phyloP scores from a whole-genome alignment of 192 early-diverging fungal genomes.

The Radiomyces spectabilis region DNA sequence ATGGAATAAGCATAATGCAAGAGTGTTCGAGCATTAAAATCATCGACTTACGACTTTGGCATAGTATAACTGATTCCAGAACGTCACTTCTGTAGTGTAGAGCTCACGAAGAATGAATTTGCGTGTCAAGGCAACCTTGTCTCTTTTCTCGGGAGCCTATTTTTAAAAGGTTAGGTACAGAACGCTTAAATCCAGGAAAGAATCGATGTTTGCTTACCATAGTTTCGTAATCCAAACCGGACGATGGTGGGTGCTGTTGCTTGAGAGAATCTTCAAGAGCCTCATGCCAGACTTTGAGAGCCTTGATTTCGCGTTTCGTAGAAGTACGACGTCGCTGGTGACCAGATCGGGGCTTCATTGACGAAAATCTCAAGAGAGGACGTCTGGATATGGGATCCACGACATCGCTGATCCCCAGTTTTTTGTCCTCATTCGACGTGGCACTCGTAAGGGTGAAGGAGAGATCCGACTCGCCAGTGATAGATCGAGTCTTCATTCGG shows the following conservation, averaged over 20 bases:
- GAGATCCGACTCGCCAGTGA: no score
- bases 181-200: background rate
- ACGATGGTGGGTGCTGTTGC: background rate
- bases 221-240: background rate
- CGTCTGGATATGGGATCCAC: no score
- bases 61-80: constrained; percentile 37
- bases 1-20: no score
- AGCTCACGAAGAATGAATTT: constrained; percentile 23
- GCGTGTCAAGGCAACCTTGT: constrained; percentile 2
- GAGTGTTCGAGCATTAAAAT: no score
- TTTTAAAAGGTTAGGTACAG: background rate
- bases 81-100: constrained; percentile 24
- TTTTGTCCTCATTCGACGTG: no score
- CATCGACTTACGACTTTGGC: constrained; percentile 18
- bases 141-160: constrained; percentile 3
- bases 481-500: no score
- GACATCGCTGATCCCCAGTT: no score
- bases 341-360: background rate
- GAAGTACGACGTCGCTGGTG: background rate
- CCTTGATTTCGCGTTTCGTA: constrained; percentile 4
- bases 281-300: constrained; percentile 7
- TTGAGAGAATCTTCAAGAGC: background rate
- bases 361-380: no score
- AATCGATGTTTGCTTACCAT: background rate
- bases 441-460: no score